These are phyloP conservation scores for Penicillium longicatenatum DNA, from an alignment of 495 filamentous ascomycete genomes.

Conservation along the genomic window DNA sequence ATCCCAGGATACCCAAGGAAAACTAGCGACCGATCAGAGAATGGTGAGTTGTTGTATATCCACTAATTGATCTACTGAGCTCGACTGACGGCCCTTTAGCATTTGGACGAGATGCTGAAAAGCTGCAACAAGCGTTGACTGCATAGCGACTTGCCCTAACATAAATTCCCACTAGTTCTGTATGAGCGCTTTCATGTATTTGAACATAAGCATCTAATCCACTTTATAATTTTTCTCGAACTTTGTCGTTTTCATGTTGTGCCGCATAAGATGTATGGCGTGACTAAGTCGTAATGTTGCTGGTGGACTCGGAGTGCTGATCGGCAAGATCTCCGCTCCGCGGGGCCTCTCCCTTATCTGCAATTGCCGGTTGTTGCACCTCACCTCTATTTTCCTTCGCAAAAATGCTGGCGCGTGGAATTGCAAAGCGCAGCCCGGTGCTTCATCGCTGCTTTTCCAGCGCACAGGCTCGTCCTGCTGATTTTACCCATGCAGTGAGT, in stretches of 20 bases:
- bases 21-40: slow-evolving; percentile 74
- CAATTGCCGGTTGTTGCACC: slow-evolving; percentile 10
- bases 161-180: slow-evolving; percentile 2
- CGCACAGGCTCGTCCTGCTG: slow-evolving; percentile 44
- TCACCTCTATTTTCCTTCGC: not conserved
- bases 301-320: not conserved
- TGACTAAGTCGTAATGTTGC: slow-evolving; percentile 1
- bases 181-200: not conserved
- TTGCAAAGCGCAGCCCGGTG: slow-evolving; percentile 17
- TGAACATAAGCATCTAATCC: not conserved
- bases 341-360: slow-evolving; percentile 4
- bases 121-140: slow-evolving; percentile 38
- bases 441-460: slow-evolving; percentile 44
- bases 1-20: slow-evolving; percentile 68
- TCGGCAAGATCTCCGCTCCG: slow-evolving; percentile 4
- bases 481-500: slow-evolving; percentile 81
- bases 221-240: not conserved
- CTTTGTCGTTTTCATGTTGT: not conserved
- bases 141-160: slow-evolving; percentile 11
- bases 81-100: slow-evolving; percentile 15
- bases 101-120: slow-evolving; percentile 50
- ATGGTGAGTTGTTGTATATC: slow-evolving; percentile 34
- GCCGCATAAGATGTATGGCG: not conserved
- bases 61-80: not conserved
- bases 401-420: slow-evolving; percentile 22